Evolutionary conservation across 2,329 filamentous ascomycete species (phyloP), one percentile per base, ranked within the genome.

Genomic region (Alternaria sp.): DNA sequence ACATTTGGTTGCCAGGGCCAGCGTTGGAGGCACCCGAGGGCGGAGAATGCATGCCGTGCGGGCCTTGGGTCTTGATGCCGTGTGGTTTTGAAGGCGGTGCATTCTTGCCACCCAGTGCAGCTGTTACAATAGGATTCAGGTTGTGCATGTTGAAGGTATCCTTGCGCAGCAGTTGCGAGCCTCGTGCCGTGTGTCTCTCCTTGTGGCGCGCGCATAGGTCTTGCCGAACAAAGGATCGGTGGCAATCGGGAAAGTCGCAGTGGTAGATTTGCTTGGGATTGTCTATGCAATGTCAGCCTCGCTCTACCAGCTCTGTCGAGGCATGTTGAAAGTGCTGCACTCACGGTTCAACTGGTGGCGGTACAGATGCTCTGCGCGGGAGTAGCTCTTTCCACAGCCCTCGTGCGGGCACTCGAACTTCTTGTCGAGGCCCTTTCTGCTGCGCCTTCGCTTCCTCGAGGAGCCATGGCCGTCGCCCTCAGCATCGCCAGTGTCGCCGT

Each of bases 301-400:
- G 14, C 25, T 14, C 25, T 12, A 30, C 18, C 8, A 27, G 27
- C 11, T 18, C 5, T 44, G 22, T 16, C 32, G 40, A 34, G 52
- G 56, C 25, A 32, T 52, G 34, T 38, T 3, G 46, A 20, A 22
- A 25, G 11, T 43, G 36, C 27, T 25, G 40, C 9, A 50, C 89
- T 79, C 84, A 93, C 91, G 95, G 77, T 99, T 99, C 69, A 98
- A 82, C 81, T 98, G 94, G 80, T 98, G 94, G 46, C 95, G 89
- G 81, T 97, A 97, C 82, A 99, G 84, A 83, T 99, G 95, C 81
- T 98, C 95, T 9, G 95, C 94, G 76, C 95, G 88, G 27, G 94
- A 97, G 78, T 99, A 99, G 76, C 91, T 96, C 84, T 97, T 99
- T 41, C 93, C 94, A 73, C 95, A 99, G 40, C 91, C 92, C 66